These are phyloP conservation scores for Candida germanica DNA, from an alignment of 805 yeast species.

Conservation along the genomic window DNA sequence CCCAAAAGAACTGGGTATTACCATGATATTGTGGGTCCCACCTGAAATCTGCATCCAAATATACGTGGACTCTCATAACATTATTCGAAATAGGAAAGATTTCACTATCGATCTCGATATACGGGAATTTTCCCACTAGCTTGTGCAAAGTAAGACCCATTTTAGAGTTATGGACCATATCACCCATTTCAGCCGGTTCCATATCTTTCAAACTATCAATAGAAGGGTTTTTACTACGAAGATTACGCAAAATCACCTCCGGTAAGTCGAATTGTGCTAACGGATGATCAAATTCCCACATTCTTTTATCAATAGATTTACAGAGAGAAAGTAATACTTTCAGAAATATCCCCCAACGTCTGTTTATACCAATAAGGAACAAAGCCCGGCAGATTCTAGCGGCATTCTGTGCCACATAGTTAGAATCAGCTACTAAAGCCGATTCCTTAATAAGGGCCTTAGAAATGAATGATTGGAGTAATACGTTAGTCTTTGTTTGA, in stretches of 20 bases:
- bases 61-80: conserved; percentile 78
- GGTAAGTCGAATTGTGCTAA: conserved; percentile 82
- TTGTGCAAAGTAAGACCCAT: conserved; percentile 66
- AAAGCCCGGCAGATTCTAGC: conserved; percentile 91
- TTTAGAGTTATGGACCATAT: conserved; percentile 75
- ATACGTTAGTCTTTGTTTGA: conserved; percentile 81
- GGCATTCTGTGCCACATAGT: conserved; percentile 93
- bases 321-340: conserved; percentile 75
- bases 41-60: conserved; percentile 68
- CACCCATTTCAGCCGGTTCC: conserved; percentile 78
- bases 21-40: conserved; percentile 89
- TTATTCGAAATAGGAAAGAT: conserved; percentile 84
- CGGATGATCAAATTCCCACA: conserved; percentile 93
- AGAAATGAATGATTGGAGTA: conserved; percentile 86
- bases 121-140: conserved; percentile 71
- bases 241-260: conserved; percentile 55
- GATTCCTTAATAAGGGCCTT: conserved; percentile 70
- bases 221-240: conserved; percentile 62
- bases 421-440: conserved; percentile 79
- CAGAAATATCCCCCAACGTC: conserved; percentile 88
- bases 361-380: conserved; percentile 77
- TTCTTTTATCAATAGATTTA: conserved; percentile 75
- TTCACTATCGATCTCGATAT: conserved; percentile 69
- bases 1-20: conserved; percentile 83
- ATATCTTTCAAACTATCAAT: conserved; percentile 74